Evolutionary conservation across 1,139 yeast genomes (phyloP).

Genomic region (Geotrichum histeridarum): DNA sequence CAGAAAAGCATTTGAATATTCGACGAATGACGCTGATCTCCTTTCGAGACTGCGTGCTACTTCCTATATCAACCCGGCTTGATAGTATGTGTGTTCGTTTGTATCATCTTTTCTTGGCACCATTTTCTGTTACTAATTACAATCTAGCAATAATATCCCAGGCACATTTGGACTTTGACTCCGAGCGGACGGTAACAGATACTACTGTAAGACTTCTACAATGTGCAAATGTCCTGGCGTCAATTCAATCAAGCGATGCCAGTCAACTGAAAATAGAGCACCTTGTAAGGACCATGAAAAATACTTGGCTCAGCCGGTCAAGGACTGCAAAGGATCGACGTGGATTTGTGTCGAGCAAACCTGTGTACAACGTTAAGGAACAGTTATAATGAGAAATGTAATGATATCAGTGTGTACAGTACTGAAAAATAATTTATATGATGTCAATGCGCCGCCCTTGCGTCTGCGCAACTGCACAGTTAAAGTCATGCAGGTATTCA

Average conservation of each 20-base stretch:
- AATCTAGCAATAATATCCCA: constrained; percentile 5
- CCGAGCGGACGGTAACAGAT: constrained; percentile 28
- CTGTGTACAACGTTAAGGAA: not conserved
- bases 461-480: no score
- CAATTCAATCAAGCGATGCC: constrained; percentile 48
- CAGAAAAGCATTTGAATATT: constrained; percentile 32
- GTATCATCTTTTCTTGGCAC: not conserved
- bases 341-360: constrained; percentile 26
- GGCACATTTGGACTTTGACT: constrained; percentile 22
- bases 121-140: not conserved
- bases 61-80: constrained; percentile 42
- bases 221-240: constrained; percentile 53
- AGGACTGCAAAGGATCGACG: constrained; percentile 34
- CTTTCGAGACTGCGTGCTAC: constrained; percentile 36
- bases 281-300: constrained; percentile 31
- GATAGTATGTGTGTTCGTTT: constrained; percentile 28
- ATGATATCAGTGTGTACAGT: no score
- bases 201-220: constrained; percentile 44
- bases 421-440: no score
- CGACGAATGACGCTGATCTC: constrained; percentile 33
- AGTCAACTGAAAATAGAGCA: constrained; percentile 51
- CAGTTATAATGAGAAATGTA: no score
- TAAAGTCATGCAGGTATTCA: no score
- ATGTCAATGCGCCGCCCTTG: no score
- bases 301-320: constrained; percentile 31